Percentiles rank a stretch among this genome's conserved stretches.
phyloP scores from a whole-genome alignment of 768 basidiomycete genomes.

The Lactarius akahatsu region DNA sequence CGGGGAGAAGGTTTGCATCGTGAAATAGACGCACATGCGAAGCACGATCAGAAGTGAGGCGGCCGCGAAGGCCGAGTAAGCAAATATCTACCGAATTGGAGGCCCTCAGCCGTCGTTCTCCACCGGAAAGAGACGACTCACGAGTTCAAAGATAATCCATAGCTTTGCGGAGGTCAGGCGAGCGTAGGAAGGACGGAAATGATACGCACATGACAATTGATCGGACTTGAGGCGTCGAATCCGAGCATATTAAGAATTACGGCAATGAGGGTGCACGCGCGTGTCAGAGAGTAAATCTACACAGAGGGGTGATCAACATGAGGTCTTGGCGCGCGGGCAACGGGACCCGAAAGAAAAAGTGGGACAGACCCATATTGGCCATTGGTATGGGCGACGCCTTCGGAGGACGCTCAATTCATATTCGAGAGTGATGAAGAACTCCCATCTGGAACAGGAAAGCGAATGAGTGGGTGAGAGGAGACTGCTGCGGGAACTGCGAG shows the following conservation, averaged over 20 bases:
- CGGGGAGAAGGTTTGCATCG: neutral
- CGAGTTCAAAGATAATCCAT: neutral
- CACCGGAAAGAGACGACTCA: neutral
- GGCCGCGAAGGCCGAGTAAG: neutral
- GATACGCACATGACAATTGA: conserved; percentile 16
- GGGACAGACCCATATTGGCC: conserved; percentile 18
- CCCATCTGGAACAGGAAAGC: neutral
- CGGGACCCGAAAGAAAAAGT: no score
- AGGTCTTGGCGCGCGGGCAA: neutral
- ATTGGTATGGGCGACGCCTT: conserved; percentile 8
- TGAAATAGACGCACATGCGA: conserved; percentile 13
- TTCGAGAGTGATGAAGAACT: neutral
- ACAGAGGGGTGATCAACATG: neutral
- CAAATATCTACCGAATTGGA: neutral
- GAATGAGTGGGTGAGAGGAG: no score
- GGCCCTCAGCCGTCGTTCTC: neutral
- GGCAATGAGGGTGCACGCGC: neutral
- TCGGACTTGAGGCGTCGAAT: neutral
- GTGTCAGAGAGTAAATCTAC: conserved; percentile 21
- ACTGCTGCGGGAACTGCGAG: neutral
- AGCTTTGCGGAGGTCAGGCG: neutral
- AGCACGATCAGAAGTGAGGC: conserved; percentile 13
- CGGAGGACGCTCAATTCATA: conserved; percentile 6
- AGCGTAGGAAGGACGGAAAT: neutral
- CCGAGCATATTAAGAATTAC: conserved; percentile 1